phyloP scores from a whole-genome alignment of 768 basidiomycete genomes.

The Lentinula boryana region DNA sequence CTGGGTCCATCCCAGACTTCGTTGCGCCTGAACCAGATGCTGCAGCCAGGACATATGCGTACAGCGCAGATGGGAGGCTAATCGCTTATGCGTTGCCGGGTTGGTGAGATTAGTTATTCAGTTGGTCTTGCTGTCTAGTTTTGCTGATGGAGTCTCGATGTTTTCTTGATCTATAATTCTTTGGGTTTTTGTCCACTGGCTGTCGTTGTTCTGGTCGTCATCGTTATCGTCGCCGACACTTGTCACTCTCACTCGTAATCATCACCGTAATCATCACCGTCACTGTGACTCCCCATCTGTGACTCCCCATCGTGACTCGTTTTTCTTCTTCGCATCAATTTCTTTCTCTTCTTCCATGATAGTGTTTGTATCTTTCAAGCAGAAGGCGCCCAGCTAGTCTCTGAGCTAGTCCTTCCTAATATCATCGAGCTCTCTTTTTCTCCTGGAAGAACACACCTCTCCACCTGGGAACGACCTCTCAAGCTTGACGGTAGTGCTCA shows the following conservation, averaged over 20 bases:
- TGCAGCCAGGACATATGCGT: conserved; percentile 69
- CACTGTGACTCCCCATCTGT: no score
- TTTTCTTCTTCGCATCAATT: background rate
- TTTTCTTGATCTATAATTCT: no score
- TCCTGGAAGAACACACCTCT: conserved; percentile 87
- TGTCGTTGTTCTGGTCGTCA: no score
- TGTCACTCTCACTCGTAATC: no score
- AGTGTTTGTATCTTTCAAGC: conserved; percentile 78
- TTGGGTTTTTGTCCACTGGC: no score
- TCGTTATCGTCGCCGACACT: no score
- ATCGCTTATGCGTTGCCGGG: conserved; percentile 80
- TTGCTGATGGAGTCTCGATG: background rate
- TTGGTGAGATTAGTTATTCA: conserved; percentile 7
- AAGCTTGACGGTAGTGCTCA: conserved; percentile 80
- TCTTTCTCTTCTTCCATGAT: background rate
- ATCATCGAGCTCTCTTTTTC: conserved; percentile 87
- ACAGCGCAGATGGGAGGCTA: conserved; percentile 83
- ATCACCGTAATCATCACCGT: no score
- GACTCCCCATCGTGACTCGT: no score
- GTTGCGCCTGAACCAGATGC: conserved; percentile 67
- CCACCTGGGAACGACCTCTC: conserved; percentile 92
- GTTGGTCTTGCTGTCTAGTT: conserved; percentile 41
- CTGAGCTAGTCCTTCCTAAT: conserved; percentile 68
- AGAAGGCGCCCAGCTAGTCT: conserved; percentile 64
- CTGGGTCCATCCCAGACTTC: conserved; percentile 48